These are phyloP conservation scores for Lathyrus oleraceus DNA, from an alignment of 306 rosid genomes.

Conservation along the genomic window DNA sequence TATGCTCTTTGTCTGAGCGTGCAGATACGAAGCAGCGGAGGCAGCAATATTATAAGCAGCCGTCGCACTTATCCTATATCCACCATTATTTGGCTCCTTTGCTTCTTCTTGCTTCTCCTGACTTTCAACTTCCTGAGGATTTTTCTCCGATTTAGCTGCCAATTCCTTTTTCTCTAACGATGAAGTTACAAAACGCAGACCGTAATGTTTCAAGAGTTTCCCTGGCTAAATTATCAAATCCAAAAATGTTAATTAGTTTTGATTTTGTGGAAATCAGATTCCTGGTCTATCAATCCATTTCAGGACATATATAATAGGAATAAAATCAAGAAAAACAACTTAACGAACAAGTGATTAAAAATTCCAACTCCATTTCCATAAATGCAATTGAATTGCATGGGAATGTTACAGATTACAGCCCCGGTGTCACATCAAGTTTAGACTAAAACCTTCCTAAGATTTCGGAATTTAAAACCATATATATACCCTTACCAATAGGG, in stretches of 20 bases:
- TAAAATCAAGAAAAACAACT: not conserved
- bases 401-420: not conserved
- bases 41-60: slow-evolving; percentile 81
- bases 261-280: slow-evolving; percentile 11
- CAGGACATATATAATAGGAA: not conserved
- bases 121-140: slow-evolving; percentile 44
- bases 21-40: slow-evolving; percentile 89
- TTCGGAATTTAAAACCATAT: not conserved
- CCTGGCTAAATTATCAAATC: slow-evolving; percentile 61
- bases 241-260: slow-evolving; percentile 24
- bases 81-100: slow-evolving; percentile 42
- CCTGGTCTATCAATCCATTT: not conserved
- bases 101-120: slow-evolving; percentile 41
- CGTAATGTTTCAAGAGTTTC: slow-evolving; percentile 61
- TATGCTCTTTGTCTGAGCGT: slow-evolving; percentile 64
- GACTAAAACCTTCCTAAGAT: slow-evolving; percentile 25
- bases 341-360: not conserved
- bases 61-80: slow-evolving; percentile 57
- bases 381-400: not conserved
- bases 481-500: not conserved
- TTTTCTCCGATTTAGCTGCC: slow-evolving; percentile 53
- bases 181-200: slow-evolving; percentile 68
- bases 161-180: slow-evolving; percentile 71
- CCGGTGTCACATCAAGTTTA: not conserved
- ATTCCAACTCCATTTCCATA: not conserved